These are phyloP conservation scores for Eragrostis nindensis DNA, from an alignment of 176 grass and related monocot species.

Conservation along the genomic window DNA sequence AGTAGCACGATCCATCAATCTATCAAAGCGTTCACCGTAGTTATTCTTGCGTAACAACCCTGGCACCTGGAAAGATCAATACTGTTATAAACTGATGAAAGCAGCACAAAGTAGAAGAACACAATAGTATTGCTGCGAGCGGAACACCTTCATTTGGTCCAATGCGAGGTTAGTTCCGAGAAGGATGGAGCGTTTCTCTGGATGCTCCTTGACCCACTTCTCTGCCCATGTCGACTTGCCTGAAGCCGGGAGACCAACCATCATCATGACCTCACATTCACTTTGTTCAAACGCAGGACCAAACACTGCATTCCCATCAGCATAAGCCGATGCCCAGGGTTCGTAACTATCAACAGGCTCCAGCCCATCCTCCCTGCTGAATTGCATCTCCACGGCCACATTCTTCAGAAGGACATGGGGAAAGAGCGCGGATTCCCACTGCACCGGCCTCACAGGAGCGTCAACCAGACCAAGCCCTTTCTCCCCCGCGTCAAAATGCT, in stretches of 20 bases:
- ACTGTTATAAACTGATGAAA: conserved; percentile 18
- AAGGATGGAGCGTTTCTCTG: conserved; percentile 58
- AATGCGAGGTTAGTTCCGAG: conserved; percentile 71
- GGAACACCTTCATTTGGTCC: conserved; percentile 73
- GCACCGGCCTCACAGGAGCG: conserved; percentile 28
- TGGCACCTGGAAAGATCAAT: conserved; percentile 51
- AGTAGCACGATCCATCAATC: conserved; percentile 58
- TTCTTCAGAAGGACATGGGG: conserved; percentile 75
- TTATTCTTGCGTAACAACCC: conserved; percentile 62
- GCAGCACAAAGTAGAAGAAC: not conserved
- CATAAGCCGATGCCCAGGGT: conserved; percentile 46
- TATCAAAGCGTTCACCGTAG: conserved; percentile 70
- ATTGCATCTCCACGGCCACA: conserved; percentile 61
- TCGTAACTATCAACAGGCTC: conserved; percentile 56
- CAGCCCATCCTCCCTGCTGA: conserved; percentile 62
- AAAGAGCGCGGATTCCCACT: conserved; percentile 62
- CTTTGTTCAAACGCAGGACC: conserved; percentile 51
- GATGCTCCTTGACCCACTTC: conserved; percentile 61
- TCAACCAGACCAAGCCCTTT: conserved; percentile 53
- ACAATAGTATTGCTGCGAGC: not conserved
- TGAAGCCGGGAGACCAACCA: conserved; percentile 72
- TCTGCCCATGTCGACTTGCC: conserved; percentile 78
- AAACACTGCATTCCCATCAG: conserved; percentile 38
- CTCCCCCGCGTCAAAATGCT: conserved; percentile 45
- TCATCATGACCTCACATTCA: conserved; percentile 61